These are phyloP conservation scores for Fusarium lateritium DNA, from an alignment of 2,329 filamentous ascomycete species.

Conservation along the genomic window DNA sequence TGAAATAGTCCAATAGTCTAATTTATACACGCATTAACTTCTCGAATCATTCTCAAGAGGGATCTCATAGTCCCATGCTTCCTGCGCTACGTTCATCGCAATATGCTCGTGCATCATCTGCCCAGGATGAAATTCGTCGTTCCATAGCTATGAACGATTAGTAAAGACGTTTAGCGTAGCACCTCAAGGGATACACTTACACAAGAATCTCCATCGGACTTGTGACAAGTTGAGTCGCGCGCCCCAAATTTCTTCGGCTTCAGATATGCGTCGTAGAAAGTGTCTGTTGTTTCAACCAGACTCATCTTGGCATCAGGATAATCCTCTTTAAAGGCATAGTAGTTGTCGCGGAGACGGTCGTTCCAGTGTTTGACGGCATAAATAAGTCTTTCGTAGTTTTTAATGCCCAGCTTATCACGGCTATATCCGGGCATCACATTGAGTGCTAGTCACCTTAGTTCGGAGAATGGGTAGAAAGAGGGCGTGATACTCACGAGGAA, in stretches of 20 bases:
- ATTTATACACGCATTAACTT: too few relatives aligned
- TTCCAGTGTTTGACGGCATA: slow-evolving; percentile 4
- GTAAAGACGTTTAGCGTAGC: background rate
- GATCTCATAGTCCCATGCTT: background rate
- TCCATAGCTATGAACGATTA: slow-evolving; percentile 8
- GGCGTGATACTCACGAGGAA: background rate
- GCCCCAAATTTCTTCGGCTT: background rate
- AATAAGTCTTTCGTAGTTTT: background rate
- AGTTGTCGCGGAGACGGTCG: background rate
- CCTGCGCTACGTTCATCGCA: slow-evolving; percentile 3
- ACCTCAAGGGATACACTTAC: background rate
- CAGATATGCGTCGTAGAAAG: slow-evolving; percentile 1
- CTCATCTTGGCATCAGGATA: background rate
- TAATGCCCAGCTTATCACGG: background rate
- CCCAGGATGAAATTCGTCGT: slow-evolving; percentile 7
- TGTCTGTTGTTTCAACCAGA: background rate
- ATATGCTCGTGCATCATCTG: slow-evolving; percentile 4
- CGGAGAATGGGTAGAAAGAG: background rate
- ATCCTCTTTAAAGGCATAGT: background rate
- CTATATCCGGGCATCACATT: background rate
- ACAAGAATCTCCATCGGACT: background rate
- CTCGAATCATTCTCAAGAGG: too few relatives aligned
- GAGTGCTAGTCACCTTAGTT: background rate
- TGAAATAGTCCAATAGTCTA: too few relatives aligned
- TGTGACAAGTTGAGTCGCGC: background rate